Base-by-base conservation (phyloP, 441 rosid species). In the Aquilaria agallochum region DNA sequence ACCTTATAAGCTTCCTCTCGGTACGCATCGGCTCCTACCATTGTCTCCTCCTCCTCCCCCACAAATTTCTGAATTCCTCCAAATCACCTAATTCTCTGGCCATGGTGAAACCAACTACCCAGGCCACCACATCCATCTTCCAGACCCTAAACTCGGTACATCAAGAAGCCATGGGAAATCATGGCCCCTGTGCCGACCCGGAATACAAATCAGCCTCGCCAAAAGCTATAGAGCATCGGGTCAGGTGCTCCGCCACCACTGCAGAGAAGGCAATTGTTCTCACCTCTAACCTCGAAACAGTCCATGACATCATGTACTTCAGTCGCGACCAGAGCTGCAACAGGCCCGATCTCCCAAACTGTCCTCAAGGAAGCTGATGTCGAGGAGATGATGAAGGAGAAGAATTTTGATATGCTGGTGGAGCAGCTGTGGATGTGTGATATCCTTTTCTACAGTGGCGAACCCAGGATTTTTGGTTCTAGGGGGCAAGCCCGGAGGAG, bases 81-180 rank as follows among this genome's bases (percentile, higher is more conserved):
- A 1, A 5, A 50, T 49, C 67, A 50, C 63, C 68, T 14, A 46
- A 0, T 27, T 15, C 66, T 59, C 51, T 13, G 54, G 15, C 76
- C 45, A 82, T 83, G 96, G 88, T 89, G 77, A 91, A 89, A 72
- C 61, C 79, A 42, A 68, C 63, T 4, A 63, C 90, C 47, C 50
- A 74, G 36, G 83, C 82, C 30, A 27, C 77, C 56, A 60, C 80
- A 50, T 83, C 89, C 49, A 63, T 90, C 50, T 36, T 86, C 53
- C 92, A 88, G 65, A 78, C 67, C 71, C 84, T 90, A 5, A 83
- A 69, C 67, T 20, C 77, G 87, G 2, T 93, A 73, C 80, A 58
- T 93, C 45, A 93, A 89, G 79, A 85, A 87, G 75, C 98, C 98
- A 9, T 93, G 96, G 98, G 95, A 88, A 68, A 80, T 90, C 14